Base-by-base conservation (phyloP, 192 early-diverging fungal genomes). In the Chytriomyces sp. region DNA sequence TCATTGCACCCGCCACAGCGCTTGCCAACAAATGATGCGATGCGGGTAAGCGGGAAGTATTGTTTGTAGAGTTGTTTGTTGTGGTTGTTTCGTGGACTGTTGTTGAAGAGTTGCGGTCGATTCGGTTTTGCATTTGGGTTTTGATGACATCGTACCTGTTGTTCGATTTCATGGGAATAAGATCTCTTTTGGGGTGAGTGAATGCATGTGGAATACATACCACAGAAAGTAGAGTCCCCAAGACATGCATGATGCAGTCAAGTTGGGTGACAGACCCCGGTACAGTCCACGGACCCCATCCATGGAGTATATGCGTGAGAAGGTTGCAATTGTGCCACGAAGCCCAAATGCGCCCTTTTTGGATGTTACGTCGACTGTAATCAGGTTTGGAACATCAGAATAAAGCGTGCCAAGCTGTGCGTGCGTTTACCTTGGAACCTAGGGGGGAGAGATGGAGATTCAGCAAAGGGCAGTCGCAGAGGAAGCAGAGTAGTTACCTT, bases 141-240 rank as follows among this genome's bases (percentile, higher is more conserved):
- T 94, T 94, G 80, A 93, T 88, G 43, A 82, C 59, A 72, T 85
- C 82, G 69, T 90, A 90, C 83, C 88, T 90, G 61, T 57, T 63
- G n/a, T 50, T 13, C 20, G 53, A n/a, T 13, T 57, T 13, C 43
- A 47, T 10, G 45, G 24, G 65, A 70, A 1, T 20, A 18, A 24
- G 69, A 77, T 43, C 82, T 79, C 82, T 82, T 77, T 83, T 83
- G 26, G 78, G 75, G 64, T 79, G 75, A 67, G 82, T 67, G 50
- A 46, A 23, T 23, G 63, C 20, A n/a, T 3, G 61, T n/a, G 8
- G 47, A 35, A 28, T 20, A 43, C 84, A 50, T 94, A 96, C 91
- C 92, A 95, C 45, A 90, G 94, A 84, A 99, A 98, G 76, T 98
- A 99, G n/a, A 99, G 81, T 1, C 96, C 96, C 97, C 98, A 99